These are phyloP conservation scores for Termitomyces sp. DNA, from an alignment of 768 basidiomycete species.

Conservation along the genomic window DNA sequence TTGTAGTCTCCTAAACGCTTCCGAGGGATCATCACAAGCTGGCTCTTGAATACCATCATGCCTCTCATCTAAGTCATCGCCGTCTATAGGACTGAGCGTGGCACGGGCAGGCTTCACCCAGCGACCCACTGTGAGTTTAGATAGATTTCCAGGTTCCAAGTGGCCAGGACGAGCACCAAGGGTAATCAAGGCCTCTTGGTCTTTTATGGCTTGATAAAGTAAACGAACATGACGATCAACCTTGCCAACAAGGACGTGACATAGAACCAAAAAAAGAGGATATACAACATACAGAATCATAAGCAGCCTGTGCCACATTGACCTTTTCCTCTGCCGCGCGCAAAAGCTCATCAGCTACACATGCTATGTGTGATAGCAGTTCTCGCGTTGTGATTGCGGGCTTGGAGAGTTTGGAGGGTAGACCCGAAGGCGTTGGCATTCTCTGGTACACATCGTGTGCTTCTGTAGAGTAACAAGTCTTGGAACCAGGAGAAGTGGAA, in stretches of 20 bases:
- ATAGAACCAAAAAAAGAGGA: not conserved
- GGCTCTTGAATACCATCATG: not conserved
- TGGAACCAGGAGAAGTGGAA: not conserved
- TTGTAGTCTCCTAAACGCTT: constrained; percentile 2
- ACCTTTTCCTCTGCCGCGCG: constrained; percentile 74
- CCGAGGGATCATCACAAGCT: not conserved
- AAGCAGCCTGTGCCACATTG: constrained; percentile 64
- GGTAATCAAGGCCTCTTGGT: constrained; percentile 36
- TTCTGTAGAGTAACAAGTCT: not conserved
- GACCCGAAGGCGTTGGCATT: constrained; percentile 11
- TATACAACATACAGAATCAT: constrained; percentile 53
- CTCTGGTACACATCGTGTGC: not conserved
- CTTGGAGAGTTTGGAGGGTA: constrained; percentile 22
- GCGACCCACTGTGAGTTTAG: constrained; percentile 56
- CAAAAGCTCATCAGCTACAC: constrained; percentile 53
- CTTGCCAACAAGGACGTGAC: constrained; percentile 29
- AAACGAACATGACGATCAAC: constrained; percentile 76
- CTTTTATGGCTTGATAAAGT: constrained; percentile 61
- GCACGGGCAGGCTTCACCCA: constrained; percentile 41
- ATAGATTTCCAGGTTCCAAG: constrained; percentile 46
- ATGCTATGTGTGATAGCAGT: constrained; percentile 54
- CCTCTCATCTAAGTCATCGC: constrained; percentile 15
- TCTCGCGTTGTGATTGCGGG: constrained; percentile 36
- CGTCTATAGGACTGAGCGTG: constrained; percentile 37
- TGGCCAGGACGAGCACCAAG: constrained; percentile 30